These are phyloP conservation scores for Triticum dicoccoides DNA, from an alignment of 176 grass and related monocot genomes.

Conservation along the genomic window DNA sequence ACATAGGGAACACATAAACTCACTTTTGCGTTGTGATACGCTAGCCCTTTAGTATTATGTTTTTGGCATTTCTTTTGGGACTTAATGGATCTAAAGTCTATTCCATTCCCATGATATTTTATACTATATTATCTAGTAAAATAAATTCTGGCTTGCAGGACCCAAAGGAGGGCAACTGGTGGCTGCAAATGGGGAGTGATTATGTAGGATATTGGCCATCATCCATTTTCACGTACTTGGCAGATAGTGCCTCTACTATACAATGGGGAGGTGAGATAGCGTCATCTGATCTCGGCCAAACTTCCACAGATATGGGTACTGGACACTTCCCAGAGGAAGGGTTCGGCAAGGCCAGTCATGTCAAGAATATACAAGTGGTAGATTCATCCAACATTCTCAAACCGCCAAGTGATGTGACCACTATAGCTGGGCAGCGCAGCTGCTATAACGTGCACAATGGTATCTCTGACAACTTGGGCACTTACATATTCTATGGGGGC, in stretches of 20 bases:
- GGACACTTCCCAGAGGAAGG: conserved; percentile 79
- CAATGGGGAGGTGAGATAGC: conserved; percentile 73
- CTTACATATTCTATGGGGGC: conserved; percentile 76
- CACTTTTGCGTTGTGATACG: neutral
- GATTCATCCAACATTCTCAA: conserved; percentile 66
- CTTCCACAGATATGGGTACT: conserved; percentile 70
- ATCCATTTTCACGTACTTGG: conserved; percentile 70
- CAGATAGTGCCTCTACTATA: conserved; percentile 66
- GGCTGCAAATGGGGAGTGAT: conserved; percentile 41
- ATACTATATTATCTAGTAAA: neutral
- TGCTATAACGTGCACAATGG: conserved; percentile 76
- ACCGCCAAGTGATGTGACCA: conserved; percentile 42
- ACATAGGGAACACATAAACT: neutral
- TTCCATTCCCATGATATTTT: neutral
- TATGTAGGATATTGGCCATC: conserved; percentile 77
- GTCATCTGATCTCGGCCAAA: conserved; percentile 63
- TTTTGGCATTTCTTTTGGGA: neutral
- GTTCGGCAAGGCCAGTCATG: conserved; percentile 74
- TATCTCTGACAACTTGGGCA: conserved; percentile 64
- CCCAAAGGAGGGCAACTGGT: conserved; percentile 44
- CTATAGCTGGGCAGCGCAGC: conserved; percentile 59
- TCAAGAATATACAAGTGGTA: conserved; percentile 76
- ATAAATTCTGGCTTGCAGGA: conserved; percentile 15
- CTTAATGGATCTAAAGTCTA: neutral
- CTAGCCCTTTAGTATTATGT: neutral